Evolutionary conservation across 805 yeast species (phyloP).

Genomic region (Candida adriatica): DNA sequence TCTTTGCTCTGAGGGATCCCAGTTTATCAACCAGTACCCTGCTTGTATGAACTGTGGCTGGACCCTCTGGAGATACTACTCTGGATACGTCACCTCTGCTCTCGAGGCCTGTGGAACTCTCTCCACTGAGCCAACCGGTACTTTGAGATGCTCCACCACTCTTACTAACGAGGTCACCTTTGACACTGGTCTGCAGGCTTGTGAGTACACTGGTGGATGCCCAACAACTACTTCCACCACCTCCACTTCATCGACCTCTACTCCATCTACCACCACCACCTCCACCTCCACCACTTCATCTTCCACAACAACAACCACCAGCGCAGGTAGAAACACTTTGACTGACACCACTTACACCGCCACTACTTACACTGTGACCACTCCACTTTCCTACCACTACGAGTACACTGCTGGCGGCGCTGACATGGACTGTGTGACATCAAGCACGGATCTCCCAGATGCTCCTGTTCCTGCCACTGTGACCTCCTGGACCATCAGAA

Average conservation of each 20-base stretch:
- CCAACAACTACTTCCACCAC: neutral
- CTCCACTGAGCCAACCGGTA: constrained; percentile 27
- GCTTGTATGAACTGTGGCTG: constrained; percentile 10
- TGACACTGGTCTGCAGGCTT: constrained; percentile 2
- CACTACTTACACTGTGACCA: constrained; percentile 10
- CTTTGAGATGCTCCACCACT: constrained; percentile 22
- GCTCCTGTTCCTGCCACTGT: neutral
- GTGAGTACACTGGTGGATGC: constrained; percentile 7
- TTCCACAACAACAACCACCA: neutral
- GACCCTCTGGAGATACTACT: constrained; percentile 8
- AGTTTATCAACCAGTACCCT: constrained; percentile 3
- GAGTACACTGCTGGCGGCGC: constrained; percentile 2
- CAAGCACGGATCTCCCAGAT: neutral
- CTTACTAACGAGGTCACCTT: constrained; percentile 9
- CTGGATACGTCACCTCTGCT: constrained; percentile 14
- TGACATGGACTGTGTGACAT: constrained; percentile 11
- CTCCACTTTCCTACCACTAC: constrained; percentile 6
- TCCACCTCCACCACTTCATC: constrained; percentile 10
- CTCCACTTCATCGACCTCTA: neutral
- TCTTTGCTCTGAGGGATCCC: constrained; percentile 13
- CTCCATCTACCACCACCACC: neutral
- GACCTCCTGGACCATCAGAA: neutral
- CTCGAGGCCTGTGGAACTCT: constrained; percentile 18
- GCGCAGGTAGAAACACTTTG: constrained; percentile 1
- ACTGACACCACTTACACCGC: constrained; percentile 5